A percentile compares a stretch with the other conserved stretches of the same genome.
phyloP scores from a whole-genome alignment of 257 asterid species.

The Nicotiana attenuata region DNA sequence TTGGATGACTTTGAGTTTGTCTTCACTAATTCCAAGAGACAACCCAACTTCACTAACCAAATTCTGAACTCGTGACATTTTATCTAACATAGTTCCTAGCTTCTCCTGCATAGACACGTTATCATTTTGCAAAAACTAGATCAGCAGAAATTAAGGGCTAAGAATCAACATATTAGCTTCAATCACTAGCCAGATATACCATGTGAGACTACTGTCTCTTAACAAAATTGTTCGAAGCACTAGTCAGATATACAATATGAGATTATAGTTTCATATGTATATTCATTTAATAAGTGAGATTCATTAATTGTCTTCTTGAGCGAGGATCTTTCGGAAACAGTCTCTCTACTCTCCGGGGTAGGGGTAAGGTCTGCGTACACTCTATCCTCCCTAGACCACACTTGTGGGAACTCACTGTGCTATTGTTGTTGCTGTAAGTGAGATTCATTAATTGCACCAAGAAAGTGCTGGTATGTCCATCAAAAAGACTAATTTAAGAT shows the following conservation, averaged over 20 bases:
- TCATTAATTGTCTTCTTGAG: not conserved
- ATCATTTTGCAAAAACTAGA: not conserved
- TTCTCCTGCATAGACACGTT: slow-evolving; percentile 51
- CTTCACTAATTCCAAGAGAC: slow-evolving; percentile 49
- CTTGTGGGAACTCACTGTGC: too few relatives aligned
- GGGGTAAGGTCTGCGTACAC: too few relatives aligned
- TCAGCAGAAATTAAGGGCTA: not conserved
- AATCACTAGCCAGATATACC: not conserved
- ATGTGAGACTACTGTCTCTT: not conserved
- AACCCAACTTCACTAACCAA: slow-evolving; percentile 61
- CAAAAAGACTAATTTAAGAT: not conserved
- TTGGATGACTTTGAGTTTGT: slow-evolving; percentile 45
- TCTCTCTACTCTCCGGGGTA: too few relatives aligned
- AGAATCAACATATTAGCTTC: not conserved
- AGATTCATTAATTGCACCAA: not conserved
- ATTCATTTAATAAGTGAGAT: not conserved
- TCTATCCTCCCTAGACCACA: too few relatives aligned
- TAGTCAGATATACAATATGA: not conserved
- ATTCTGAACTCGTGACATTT: slow-evolving; percentile 68
- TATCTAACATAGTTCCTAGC: slow-evolving; percentile 94
- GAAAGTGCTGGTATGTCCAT: not conserved
- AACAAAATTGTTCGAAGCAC: not conserved
- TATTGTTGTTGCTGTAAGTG: too few relatives aligned
- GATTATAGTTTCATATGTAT: not conserved
- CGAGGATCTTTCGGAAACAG: too few relatives aligned